A percentile compares a stretch with the other conserved stretches of the same genome.
These are phyloP conservation scores for Ephemerocybe angulata DNA, from an alignment of 768 basidiomycete genomes.

Conservation along the genomic window DNA sequence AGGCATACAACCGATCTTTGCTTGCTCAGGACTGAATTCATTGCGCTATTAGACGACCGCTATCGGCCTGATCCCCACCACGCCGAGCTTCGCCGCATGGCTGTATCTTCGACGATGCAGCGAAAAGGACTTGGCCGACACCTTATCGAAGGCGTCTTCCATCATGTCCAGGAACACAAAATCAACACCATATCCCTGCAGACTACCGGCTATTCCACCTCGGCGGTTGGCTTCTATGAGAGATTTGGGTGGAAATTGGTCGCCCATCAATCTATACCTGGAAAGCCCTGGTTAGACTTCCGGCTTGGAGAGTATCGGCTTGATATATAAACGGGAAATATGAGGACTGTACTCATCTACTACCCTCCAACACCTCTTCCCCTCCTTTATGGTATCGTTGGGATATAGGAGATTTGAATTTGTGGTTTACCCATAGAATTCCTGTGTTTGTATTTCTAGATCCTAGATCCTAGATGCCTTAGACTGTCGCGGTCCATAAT, in stretches of 20 bases:
- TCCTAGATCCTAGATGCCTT: no score
- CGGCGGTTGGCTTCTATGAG: no score
- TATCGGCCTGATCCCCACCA: neutral
- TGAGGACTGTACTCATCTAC: no score
- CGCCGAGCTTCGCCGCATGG: constrained; percentile 19
- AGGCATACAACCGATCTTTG: neutral
- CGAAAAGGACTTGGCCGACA: constrained; percentile 15
- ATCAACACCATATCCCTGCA: constrained; percentile 13
- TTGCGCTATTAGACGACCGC: neutral
- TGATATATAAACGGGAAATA: no score
- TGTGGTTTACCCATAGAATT: no score
- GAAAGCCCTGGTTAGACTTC: neutral
- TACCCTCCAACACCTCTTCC: no score
- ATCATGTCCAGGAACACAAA: constrained; percentile 8
- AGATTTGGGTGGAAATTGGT: no score
- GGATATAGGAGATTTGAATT: no score
- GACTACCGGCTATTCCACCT: no score
- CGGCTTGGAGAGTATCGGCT: neutral
- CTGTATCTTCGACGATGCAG: constrained; percentile 14
- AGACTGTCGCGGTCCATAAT: no score
- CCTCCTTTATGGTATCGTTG: no score
- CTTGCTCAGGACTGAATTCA: neutral
- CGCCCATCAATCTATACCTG: neutral
- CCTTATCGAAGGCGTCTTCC: constrained; percentile 12
- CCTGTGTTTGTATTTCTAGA: no score